phyloP scores from a whole-genome alignment of 805 yeast genomes.

The Scheffersomyces stipitis region DNA sequence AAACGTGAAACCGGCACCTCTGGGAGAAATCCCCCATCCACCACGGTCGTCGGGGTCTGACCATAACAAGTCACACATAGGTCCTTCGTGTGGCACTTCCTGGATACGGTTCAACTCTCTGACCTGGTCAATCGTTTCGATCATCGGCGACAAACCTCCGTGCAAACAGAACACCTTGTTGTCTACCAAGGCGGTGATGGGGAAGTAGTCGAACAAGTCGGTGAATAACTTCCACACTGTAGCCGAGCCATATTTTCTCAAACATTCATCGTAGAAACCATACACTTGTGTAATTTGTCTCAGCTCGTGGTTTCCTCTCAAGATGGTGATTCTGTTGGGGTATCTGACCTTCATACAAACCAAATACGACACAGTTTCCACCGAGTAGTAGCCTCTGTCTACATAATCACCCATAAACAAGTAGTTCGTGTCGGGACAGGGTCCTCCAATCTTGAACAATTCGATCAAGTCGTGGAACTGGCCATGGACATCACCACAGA shows the following conservation, averaged over 20 bases:
- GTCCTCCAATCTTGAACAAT: slow-evolving; percentile 80
- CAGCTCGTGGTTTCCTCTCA: slow-evolving; percentile 93
- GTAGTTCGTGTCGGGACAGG: slow-evolving; percentile 51
- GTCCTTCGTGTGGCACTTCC: slow-evolving; percentile 97
- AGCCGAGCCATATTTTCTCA: slow-evolving; percentile 89
- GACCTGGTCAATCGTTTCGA: slow-evolving; percentile 89
- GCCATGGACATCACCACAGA: slow-evolving; percentile 96
- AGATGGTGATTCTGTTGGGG: slow-evolving; percentile 86
- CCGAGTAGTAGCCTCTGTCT: slow-evolving; percentile 87
- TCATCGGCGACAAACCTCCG: slow-evolving; percentile 94
- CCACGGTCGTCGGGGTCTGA: slow-evolving; percentile 97
- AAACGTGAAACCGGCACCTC: slow-evolving; percentile 98
- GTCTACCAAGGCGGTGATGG: slow-evolving; percentile 90
- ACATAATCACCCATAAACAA: slow-evolving; percentile 69
- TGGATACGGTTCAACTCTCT: slow-evolving; percentile 88
- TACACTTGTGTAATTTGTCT: slow-evolving; percentile 96
- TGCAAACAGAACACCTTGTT: slow-evolving; percentile 88
- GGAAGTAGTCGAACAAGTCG: slow-evolving; percentile 88
- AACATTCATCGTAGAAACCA: slow-evolving; percentile 94
- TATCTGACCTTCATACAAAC: slow-evolving; percentile 91
- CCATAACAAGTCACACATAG: slow-evolving; percentile 96
- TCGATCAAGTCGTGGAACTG: slow-evolving; percentile 95
- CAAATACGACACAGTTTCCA: slow-evolving; percentile 84
- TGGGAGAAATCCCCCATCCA: slow-evolving; percentile 96
- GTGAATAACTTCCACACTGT: slow-evolving; percentile 92